A percentile compares a stretch with the other conserved stretches of the same genome.
phyloP scores from a whole-genome alignment of 352 stramenopile species.

The Globisporangium middletonii region DNA sequence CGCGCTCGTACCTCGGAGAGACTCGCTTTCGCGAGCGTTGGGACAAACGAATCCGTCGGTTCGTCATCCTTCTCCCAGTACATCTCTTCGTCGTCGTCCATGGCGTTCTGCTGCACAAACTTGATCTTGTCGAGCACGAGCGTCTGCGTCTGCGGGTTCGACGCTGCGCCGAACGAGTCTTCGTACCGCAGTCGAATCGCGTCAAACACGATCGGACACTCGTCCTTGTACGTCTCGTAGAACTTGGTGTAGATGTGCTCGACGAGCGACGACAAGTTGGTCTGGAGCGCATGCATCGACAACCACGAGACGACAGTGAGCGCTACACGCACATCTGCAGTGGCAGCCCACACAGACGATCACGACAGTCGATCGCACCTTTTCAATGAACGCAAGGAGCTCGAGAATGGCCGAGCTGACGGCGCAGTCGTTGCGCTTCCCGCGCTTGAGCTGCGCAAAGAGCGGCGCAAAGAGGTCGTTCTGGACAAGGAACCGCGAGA shows the following conservation, averaged over 20 bases:
- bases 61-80: conserved; percentile 79
- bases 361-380: conserved; percentile 23
- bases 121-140: conserved; percentile 30
- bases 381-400: conserved; percentile 68
- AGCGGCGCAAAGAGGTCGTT: conserved; percentile 62
- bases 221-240: conserved; percentile 62
- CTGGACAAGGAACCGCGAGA: conserved; percentile 75
- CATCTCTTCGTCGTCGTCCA: conserved; percentile 71
- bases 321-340: not conserved
- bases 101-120: conserved; percentile 47
- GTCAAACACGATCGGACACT: conserved; percentile 70
- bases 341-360: too few species aligned
- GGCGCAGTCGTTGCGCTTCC: conserved; percentile 45
- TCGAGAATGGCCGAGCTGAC: conserved; percentile 74
- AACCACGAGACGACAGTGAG: not conserved
- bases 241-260: conserved; percentile 82
- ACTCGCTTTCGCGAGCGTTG: conserved; percentile 29
- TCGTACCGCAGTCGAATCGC: conserved; percentile 54
- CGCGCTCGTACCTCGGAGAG: conserved; percentile 35
- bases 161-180: conserved; percentile 31
- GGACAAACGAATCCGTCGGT: conserved; percentile 24
- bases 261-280: conserved; percentile 59
- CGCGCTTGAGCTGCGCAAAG: conserved; percentile 43
- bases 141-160: conserved; percentile 13
- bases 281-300: conserved; percentile 15